phyloP scores from a whole-genome alignment of 345 rosid genomes.

The Tarenaya hassleriana region DNA sequence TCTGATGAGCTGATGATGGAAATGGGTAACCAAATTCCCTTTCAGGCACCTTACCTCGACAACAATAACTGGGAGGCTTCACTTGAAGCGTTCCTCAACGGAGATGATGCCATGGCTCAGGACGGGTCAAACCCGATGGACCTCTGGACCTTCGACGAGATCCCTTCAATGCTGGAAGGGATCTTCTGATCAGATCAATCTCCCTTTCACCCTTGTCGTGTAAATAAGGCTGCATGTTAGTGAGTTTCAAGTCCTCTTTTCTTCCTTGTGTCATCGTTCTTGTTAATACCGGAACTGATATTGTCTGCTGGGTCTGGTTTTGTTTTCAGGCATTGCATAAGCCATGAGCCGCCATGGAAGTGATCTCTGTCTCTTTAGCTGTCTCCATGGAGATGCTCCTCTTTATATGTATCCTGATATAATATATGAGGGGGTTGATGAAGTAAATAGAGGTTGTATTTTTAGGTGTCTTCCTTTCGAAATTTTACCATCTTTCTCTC shows the following conservation, averaged over 20 bases:
- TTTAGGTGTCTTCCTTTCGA: no score
- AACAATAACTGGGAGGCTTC: slow-evolving; percentile 61
- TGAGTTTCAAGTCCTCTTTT: slow-evolving; percentile 6
- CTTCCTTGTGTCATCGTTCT: no score
- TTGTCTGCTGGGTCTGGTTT: background rate
- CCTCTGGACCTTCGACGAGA: slow-evolving; percentile 81
- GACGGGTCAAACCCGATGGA: slow-evolving; percentile 54
- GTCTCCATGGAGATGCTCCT: background rate
- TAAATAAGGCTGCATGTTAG: slow-evolving; percentile 30
- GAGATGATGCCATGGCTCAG: slow-evolving; percentile 40
- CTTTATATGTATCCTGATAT: slow-evolving; percentile 4
- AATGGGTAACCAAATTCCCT: slow-evolving; percentile 32
- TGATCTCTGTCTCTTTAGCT: no score
- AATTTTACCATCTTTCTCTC: slow-evolving; percentile 9
- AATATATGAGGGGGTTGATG: slow-evolving; percentile 20
- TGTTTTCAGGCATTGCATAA: no score
- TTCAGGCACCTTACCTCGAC: slow-evolving; percentile 44
- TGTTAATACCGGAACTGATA: no score
- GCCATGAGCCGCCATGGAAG: no score
- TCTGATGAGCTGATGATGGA: slow-evolving; percentile 56
- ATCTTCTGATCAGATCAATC: slow-evolving; percentile 41
- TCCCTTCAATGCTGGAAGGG: slow-evolving; percentile 41
- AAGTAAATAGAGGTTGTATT: slow-evolving; percentile 19
- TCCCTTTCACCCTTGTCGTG: slow-evolving; percentile 16
- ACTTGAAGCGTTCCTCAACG: slow-evolving; percentile 49